Conservation (phyloP, 768 basidiomycete genomes). For the Tricholoma hemisulphureum region DNA sequence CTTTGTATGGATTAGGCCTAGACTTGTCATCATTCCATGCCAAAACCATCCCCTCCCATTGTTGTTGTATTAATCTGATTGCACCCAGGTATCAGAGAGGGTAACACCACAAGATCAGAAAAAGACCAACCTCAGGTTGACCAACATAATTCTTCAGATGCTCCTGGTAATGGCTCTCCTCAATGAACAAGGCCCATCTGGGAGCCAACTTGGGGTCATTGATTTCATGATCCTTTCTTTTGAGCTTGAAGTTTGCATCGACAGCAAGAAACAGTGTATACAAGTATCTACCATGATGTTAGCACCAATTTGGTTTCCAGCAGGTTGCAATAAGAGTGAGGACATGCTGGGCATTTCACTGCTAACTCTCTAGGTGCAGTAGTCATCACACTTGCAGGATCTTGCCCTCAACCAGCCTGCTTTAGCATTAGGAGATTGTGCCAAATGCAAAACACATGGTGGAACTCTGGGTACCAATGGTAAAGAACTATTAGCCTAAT, state of each 20-base stretch:
- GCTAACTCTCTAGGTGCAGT: too few relatives aligned
- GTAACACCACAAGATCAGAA: background rate
- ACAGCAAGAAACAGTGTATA: slow-evolving; percentile 15
- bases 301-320: background rate
- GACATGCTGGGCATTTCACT: background rate
- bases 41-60: background rate
- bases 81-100: background rate
- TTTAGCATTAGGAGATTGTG: too few relatives aligned
- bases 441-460: background rate
- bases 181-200: slow-evolving; percentile 14
- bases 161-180: slow-evolving; percentile 4
- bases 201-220: slow-evolving; percentile 16
- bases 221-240: slow-evolving; percentile 13
- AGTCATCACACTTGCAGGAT: background rate
- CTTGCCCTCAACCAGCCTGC: background rate
- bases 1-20: background rate
- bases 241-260: slow-evolving; percentile 26
- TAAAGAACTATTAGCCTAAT: too few relatives aligned
- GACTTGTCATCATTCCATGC: background rate
- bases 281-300: slow-evolving; percentile 10
- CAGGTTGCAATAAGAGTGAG: background rate
- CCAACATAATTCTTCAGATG: slow-evolving; percentile 1
- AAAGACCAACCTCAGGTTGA: slow-evolving; percentile 10
- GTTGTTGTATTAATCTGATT: slow-evolving; percentile 13
- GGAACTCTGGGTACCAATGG: too few relatives aligned